These are phyloP conservation scores for Ceratocystis smalleyi DNA, from an alignment of 2,329 filamentous ascomycete genomes.

Conservation along the genomic window DNA sequence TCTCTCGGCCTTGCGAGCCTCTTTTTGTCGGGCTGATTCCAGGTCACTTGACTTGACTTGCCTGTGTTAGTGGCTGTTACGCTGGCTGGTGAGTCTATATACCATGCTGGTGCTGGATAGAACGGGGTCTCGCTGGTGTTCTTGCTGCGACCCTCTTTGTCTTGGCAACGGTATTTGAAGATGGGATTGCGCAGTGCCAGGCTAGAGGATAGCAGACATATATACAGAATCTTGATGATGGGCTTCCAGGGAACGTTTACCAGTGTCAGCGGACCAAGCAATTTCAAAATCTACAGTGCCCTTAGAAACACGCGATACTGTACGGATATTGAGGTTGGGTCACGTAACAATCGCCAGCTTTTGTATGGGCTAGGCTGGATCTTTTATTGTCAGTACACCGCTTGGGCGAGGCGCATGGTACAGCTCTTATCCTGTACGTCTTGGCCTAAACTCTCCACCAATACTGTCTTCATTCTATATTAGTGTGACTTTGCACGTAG, in stretches of 20 bases:
- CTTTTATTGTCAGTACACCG: not conserved
- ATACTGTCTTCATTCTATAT: not conserved
- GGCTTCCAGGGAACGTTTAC: no score
- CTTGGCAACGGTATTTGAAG: not conserved
- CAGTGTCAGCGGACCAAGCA: no score
- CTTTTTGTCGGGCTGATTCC: not conserved
- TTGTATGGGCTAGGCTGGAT: not conserved
- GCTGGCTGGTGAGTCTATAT: not conserved
- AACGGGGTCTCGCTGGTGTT: not conserved
- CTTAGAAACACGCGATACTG: not conserved
- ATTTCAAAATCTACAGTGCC: not conserved
- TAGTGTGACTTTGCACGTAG: not conserved
- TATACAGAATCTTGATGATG: no score
- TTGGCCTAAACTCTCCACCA: conserved; percentile 2
- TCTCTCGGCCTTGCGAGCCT: not conserved
- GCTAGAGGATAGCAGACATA: no score
- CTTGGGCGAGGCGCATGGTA: not conserved
- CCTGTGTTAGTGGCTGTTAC: not conserved
- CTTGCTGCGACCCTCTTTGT: not conserved
- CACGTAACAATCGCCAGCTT: not conserved
- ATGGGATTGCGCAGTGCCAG: not conserved
- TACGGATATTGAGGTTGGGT: not conserved
- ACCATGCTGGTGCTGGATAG: not conserved
- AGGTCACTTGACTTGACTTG: not conserved
- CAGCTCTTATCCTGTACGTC: not conserved